phyloP scores from a whole-genome alignment of 208 protist species.

The Acanthamoeba castellanii region DNA sequence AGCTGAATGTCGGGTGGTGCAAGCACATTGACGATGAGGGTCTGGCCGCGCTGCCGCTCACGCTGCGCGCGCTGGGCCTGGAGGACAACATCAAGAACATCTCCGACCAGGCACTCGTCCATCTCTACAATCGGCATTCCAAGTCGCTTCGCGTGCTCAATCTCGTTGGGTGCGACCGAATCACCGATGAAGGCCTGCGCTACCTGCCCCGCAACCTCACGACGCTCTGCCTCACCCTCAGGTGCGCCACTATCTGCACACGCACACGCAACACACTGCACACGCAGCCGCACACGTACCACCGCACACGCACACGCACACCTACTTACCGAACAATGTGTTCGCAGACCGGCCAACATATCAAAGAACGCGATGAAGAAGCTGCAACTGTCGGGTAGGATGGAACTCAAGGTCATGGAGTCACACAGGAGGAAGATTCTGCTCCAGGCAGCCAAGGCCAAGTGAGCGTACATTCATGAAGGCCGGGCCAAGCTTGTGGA shows the following conservation, averaged over 20 bases:
- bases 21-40: constrained; percentile 19
- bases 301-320: too few relatives aligned
- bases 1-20: constrained; percentile 26
- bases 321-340: too few relatives aligned
- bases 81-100: constrained; percentile 45
- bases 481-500: too few relatives aligned
- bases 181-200: not conserved
- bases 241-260: not conserved
- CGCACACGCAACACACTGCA: too few relatives aligned
- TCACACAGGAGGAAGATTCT: not conserved
- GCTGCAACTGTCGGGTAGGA: not conserved
- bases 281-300: not conserved
- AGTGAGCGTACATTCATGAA: too few relatives aligned
- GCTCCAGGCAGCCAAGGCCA: not conserved
- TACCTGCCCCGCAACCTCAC: not conserved
- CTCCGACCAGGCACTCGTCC: not conserved
- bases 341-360: not conserved
- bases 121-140: not conserved
- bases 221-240: constrained; percentile 10
- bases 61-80: not conserved
- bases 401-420: constrained; percentile 25
- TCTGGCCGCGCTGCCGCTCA: not conserved
- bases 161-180: not conserved
- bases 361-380: constrained; percentile 2
- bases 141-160: constrained; percentile 34